phyloP scores from a whole-genome alignment of 352 stramenopile genomes.

The Globisporangium rhizosaccharum region DNA sequence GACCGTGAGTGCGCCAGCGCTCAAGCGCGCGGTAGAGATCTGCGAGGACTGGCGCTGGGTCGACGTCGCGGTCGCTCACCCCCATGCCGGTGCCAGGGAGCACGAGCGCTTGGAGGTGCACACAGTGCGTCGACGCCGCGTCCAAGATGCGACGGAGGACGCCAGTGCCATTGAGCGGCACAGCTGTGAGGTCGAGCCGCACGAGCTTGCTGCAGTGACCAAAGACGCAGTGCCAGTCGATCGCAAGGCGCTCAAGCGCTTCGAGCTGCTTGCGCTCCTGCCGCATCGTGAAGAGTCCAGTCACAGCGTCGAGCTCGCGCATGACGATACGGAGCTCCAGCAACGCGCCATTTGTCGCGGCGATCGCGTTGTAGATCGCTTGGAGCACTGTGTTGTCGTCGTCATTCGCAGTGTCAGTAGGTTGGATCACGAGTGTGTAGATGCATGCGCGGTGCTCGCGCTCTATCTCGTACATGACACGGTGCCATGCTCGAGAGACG shows the following conservation, averaged over 20 bases:
- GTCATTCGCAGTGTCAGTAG: background rate
- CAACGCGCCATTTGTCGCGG: background rate
- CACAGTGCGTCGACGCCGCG: slow-evolving; percentile 7
- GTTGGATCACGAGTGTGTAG: background rate
- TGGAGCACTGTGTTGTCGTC: no score
- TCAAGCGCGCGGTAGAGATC: slow-evolving; percentile 13
- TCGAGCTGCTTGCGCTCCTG: background rate
- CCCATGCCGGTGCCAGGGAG: slow-evolving; percentile 3
- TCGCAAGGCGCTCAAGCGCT: background rate
- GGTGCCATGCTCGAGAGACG: background rate
- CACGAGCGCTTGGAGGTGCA: slow-evolving; percentile 6
- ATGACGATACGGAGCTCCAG: background rate
- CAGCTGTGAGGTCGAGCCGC: slow-evolving; percentile 12
- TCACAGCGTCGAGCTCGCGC: background rate
- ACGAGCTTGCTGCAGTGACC: background rate
- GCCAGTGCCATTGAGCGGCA: slow-evolving; percentile 9
- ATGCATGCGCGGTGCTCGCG: background rate
- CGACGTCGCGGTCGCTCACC: background rate
- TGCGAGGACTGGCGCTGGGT: slow-evolving; percentile 1
- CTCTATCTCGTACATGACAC: background rate
- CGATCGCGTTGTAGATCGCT: background rate
- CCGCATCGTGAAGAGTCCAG: background rate
- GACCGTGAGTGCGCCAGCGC: slow-evolving; percentile 7
- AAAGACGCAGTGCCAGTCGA: slow-evolving; percentile 18
- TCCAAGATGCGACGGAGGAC: slow-evolving; percentile 6